These are phyloP conservation scores for Xylaria sp. DNA, from an alignment of 2,329 filamentous ascomycete genomes.

Conservation along the genomic window DNA sequence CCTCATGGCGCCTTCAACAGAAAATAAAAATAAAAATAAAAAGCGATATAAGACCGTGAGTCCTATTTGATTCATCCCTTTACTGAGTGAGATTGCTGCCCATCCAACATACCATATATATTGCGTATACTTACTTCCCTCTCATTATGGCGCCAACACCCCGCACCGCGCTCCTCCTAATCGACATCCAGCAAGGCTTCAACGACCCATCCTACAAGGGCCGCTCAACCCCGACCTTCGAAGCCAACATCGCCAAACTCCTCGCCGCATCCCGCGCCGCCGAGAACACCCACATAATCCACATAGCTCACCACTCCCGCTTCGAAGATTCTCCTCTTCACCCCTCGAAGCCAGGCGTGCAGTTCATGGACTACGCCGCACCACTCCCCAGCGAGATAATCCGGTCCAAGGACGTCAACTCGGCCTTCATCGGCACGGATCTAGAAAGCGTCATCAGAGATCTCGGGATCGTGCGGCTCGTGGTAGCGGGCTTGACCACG, in stretches of 20 bases:
- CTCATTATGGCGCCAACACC: constrained; percentile 11
- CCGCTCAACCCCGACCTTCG: constrained; percentile 52
- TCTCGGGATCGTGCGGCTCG: constrained; percentile 44
- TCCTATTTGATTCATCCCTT: no score
- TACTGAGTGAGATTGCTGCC: neutral
- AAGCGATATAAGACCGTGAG: no score
- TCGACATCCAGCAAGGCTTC: constrained; percentile 55
- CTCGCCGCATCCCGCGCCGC: constrained; percentile 39
- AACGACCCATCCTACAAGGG: constrained; percentile 42
- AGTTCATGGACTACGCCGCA: constrained; percentile 32
- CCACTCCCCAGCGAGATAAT: constrained; percentile 45
- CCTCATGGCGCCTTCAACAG: no score
- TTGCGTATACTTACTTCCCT: no score
- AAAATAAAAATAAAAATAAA: no score
- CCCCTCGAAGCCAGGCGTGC: constrained; percentile 42
- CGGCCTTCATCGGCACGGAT: constrained; percentile 51
- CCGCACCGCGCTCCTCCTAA: constrained; percentile 48
- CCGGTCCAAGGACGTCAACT: constrained; percentile 53
- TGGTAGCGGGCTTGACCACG: constrained; percentile 52
- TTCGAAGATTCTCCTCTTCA: constrained; percentile 44
- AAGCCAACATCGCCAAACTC: constrained; percentile 48
- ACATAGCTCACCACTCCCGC: constrained; percentile 52
- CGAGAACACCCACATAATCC: constrained; percentile 44
- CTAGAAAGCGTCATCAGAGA: constrained; percentile 46
- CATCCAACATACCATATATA: no score